Evolutionary conservation across 306 rosid genomes (phyloP), one percentile per base, ranked within the genome.

Genomic region (Malus fusca): DNA sequence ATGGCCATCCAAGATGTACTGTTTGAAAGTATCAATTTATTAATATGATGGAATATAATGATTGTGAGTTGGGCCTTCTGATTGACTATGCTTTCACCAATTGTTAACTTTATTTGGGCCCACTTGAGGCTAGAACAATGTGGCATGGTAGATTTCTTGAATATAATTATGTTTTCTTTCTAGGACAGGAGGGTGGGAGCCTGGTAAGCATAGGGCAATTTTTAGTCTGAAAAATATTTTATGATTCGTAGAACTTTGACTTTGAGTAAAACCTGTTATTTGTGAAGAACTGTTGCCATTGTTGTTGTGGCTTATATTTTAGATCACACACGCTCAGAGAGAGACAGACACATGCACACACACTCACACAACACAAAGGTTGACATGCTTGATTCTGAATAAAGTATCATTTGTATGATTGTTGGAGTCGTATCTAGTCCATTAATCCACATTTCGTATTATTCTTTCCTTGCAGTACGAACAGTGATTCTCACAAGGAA

Each of bases 391-490:
- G 44, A 14, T 46, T 68, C 22, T 25, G 11, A 58, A 18, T 2
- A 75, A 25, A n/a, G 18, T 31, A 22, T 7, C 21, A 7, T 21
- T 33, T 33, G 15, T 23, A 22, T 59, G 15, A 73, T 42, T 73
- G 11, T 8, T 22, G 68, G 25, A 25, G 26, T 73, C 42, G 1
- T 72, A 58, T 73, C 8, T 71, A 14, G 23, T 35, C 33, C 37
- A 13, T 61, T 73, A 48, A 25, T 73, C 13, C 31, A 22, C 33
- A 72, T 75, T 37, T 37, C 11, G 37, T 81, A 55, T 66, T 56
- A 73, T 79, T 82, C 43, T 71, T 85, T 88, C 73, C 52, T 77
- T 81, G 58, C 88, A 94, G 93, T 69, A 75, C 76, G 48, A 85
- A 80, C 42, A 79, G 78, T 58, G 77, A 60, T 66, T 66, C 61